Conservation (phyloP, 2,329 filamentous ascomycete species). For the Stemphylium lycopersici region DNA sequence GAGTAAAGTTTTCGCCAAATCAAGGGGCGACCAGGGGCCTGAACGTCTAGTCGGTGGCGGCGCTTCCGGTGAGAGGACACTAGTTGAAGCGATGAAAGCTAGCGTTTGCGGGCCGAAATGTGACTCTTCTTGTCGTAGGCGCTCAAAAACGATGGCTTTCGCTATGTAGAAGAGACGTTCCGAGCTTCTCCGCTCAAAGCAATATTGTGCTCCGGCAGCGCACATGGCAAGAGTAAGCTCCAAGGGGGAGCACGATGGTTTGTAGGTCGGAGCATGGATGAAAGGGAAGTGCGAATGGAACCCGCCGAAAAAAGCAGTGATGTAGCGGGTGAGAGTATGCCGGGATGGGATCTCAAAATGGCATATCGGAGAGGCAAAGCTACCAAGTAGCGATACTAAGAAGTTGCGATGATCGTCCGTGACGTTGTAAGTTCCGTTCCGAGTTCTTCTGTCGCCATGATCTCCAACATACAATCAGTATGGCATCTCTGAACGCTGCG, state of each 20-base stretch:
- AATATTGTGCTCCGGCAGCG: slow-evolving; percentile 43
- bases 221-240: slow-evolving; percentile 43
- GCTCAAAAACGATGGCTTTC: slow-evolving; percentile 38
- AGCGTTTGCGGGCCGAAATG: slow-evolving; percentile 33
- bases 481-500: not conserved
- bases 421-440: slow-evolving; percentile 31
- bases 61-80: slow-evolving; percentile 15
- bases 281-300: slow-evolving; percentile 45
- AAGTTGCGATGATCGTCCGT: slow-evolving; percentile 37
- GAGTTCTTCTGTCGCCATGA: slow-evolving; percentile 22
- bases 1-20: slow-evolving; percentile 37
- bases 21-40: slow-evolving; percentile 35
- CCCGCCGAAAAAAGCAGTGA: slow-evolving; percentile 39
- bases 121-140: slow-evolving; percentile 32
- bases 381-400: slow-evolving; percentile 23
- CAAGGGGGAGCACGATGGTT: slow-evolving; percentile 36
- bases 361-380: slow-evolving; percentile 28
- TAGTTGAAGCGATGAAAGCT: slow-evolving; percentile 24
- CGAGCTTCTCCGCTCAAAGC: slow-evolving; percentile 40
- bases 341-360: slow-evolving; percentile 39
- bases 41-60: slow-evolving; percentile 14
- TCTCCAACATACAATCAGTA: slow-evolving; percentile 14
- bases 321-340: slow-evolving; percentile 39
- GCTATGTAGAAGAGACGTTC: slow-evolving; percentile 38
- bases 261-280: slow-evolving; percentile 42